Conservation (phyloP, 1,284 basidiomycete genomes). For the Tylopilus orsonianus region DNA sequence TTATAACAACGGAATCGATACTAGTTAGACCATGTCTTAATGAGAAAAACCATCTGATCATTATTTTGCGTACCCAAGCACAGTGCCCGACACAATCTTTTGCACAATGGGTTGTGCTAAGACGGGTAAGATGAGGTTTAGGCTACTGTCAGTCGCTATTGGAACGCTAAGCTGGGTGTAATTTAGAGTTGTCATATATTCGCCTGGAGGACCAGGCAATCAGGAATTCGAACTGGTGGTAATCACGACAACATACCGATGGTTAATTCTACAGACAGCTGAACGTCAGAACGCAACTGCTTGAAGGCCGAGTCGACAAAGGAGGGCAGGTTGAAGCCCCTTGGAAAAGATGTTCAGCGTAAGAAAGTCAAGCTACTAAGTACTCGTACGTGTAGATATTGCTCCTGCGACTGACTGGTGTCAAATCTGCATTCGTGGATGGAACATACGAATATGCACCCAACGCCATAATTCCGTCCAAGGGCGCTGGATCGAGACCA, state of each 20-base stretch:
- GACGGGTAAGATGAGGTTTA: constrained; percentile 68
- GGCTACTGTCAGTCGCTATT: constrained; percentile 59
- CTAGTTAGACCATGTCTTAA: constrained; percentile 32
- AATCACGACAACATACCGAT: constrained; percentile 46
- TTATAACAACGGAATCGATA: constrained; percentile 59
- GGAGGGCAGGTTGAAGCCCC: constrained; percentile 65
- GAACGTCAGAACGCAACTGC: constrained; percentile 61
- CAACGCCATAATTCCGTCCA: constrained; percentile 71
- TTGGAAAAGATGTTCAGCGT: constrained; percentile 32
- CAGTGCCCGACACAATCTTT: constrained; percentile 63
- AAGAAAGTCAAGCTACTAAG: constrained; percentile 5
- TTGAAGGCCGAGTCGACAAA: constrained; percentile 71
- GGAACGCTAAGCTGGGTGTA: constrained; percentile 62
- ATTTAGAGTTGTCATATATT: constrained; percentile 62
- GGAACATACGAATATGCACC: constrained; percentile 66
- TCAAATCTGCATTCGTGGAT: constrained; percentile 39
- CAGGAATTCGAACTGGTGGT: neutral
- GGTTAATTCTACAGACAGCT: constrained; percentile 52
- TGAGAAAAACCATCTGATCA: neutral
- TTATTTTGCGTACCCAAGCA: constrained; percentile 47
- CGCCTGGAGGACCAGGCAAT: constrained; percentile 40
- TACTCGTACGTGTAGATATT: constrained; percentile 55
- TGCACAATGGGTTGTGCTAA: constrained; percentile 82
- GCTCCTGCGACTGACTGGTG: constrained; percentile 37
- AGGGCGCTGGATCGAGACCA: constrained; percentile 56